phyloP scores from a whole-genome alignment of 345 rosid genomes.

The Sonneratia alba region DNA sequence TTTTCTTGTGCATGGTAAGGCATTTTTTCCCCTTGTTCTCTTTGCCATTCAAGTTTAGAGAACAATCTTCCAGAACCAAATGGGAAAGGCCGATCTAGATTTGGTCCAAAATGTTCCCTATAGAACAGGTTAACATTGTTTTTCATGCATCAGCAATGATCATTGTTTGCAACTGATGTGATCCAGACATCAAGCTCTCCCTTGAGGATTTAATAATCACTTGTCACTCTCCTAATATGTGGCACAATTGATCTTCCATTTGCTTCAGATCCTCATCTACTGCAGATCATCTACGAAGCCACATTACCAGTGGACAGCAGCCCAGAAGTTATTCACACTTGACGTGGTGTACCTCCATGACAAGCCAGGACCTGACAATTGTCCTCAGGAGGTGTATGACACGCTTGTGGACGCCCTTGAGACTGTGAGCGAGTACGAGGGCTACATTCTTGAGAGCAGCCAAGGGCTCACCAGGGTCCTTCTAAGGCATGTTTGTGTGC shows the following conservation, averaged over 20 bases:
- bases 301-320: constrained; percentile 58
- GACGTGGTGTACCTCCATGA: constrained; percentile 92
- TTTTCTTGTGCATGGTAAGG: neutral
- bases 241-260: neutral
- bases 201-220: neutral
- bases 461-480: constrained; percentile 58
- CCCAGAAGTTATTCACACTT: constrained; percentile 71
- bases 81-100: neutral
- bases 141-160: neutral
- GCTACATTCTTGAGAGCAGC: constrained; percentile 76
- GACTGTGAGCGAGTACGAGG: constrained; percentile 70
- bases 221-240: neutral
- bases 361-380: constrained; percentile 81
- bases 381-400: constrained; percentile 83
- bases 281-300: constrained; percentile 77
- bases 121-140: neutral
- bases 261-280: constrained; percentile 31
- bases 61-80: neutral
- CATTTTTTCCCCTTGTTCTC: neutral
- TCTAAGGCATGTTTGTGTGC: constrained; percentile 53
- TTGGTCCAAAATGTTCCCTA: too few species aligned
- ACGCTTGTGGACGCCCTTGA: constrained; percentile 71
- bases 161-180: neutral
- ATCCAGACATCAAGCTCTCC: neutral
- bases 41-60: neutral